Conservation (phyloP, 164 flowering plant genomes). For the Macadamia tetraphylla region DNA sequence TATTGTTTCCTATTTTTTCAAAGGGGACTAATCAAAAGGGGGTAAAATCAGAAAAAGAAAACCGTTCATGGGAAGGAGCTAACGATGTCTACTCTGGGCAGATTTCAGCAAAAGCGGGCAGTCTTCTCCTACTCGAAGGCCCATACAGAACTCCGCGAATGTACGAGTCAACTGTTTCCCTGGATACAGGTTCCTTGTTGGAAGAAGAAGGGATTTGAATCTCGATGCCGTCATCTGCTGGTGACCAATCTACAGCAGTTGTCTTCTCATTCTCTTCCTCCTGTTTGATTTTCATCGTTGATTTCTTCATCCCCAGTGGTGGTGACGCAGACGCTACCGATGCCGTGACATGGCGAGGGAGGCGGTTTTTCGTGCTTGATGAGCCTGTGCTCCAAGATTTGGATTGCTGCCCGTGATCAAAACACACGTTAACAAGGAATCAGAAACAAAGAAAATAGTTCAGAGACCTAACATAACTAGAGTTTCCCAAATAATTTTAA, state of each 20-base stretch:
- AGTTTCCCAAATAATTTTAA: too few relatives aligned
- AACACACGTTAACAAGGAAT: background rate
- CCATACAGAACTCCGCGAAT: constrained; percentile 16
- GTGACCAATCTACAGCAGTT: constrained; percentile 22
- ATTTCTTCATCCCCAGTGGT: too few relatives aligned
- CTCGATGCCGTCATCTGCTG: constrained; percentile 35
- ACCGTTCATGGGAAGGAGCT: background rate
- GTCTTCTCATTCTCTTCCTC: background rate
- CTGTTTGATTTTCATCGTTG: background rate
- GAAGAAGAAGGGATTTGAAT: constrained; percentile 2
- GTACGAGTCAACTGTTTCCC: constrained; percentile 11
- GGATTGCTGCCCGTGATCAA: background rate
- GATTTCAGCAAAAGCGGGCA: constrained; percentile 22
- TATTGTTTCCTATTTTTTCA: too few relatives aligned
- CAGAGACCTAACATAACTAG: too few relatives aligned
- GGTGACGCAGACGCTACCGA: background rate
- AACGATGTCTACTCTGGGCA: constrained; percentile 11
- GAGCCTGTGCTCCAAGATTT: background rate
- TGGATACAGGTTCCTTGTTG: constrained; percentile 9
- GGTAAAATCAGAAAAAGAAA: too few relatives aligned
- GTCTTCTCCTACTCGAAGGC: constrained; percentile 13
- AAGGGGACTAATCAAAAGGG: too few relatives aligned
- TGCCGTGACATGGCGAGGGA: background rate
- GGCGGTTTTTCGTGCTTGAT: background rate
- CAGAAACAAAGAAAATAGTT: background rate